Conservation (phyloP, 2,329 filamentous ascomycete species). For the Colletotrichum sp. region DNA sequence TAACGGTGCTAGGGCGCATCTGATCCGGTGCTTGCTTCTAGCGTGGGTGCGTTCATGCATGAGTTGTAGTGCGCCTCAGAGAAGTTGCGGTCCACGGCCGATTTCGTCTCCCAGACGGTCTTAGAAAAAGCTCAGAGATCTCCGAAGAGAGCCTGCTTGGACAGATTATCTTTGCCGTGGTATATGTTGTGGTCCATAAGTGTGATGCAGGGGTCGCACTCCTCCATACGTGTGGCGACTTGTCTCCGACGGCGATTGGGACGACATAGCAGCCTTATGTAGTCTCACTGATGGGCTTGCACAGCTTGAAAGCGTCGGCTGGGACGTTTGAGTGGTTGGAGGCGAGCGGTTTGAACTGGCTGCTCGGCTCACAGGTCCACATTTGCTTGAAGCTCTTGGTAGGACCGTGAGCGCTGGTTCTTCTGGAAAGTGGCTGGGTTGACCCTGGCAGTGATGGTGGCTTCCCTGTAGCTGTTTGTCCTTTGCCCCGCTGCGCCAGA, state of each 20-base stretch:
- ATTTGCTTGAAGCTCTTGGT: background rate
- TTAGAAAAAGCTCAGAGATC: background rate
- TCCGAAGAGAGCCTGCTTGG: background rate
- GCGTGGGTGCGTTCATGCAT: no score
- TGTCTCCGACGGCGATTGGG: background rate
- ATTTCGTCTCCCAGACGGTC: background rate
- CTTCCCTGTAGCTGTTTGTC: background rate
- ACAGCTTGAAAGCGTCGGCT: background rate
- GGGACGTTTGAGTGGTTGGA: background rate
- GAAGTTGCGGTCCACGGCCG: background rate
- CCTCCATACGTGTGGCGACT: background rate
- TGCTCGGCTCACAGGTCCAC: background rate
- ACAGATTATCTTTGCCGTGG: background rate
- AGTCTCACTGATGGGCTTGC: background rate
- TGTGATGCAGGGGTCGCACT: background rate
- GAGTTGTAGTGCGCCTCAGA: no score
- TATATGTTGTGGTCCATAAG: background rate
- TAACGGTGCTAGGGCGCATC: no score
- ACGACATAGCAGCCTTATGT: background rate
- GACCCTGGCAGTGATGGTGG: background rate
- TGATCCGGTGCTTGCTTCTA: no score
- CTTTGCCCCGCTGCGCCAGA: background rate
- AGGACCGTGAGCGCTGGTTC: background rate
- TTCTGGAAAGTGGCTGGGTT: background rate
- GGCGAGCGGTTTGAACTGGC: background rate